Conservation (phyloP, 2,329 filamentous ascomycete genomes). For the Metarhizium humberi region DNA sequence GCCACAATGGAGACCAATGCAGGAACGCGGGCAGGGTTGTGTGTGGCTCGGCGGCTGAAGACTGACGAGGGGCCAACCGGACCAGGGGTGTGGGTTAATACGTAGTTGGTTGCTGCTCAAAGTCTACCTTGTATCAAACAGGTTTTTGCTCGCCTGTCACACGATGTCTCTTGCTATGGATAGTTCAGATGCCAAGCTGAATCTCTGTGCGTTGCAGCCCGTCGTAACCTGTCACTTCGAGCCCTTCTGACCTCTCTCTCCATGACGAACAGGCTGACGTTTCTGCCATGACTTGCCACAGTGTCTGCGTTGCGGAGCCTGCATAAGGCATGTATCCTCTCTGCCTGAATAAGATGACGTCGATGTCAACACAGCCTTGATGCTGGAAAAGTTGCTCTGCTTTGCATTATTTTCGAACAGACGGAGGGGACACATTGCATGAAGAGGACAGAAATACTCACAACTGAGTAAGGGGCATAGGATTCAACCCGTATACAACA, state of each 20-base stretch:
- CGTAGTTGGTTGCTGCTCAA: not conserved
- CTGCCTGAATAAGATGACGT: not conserved
- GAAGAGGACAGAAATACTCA: too few relatives aligned
- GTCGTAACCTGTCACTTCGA: not conserved
- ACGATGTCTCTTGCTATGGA: not conserved
- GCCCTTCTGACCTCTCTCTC: not conserved
- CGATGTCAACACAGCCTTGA: not conserved
- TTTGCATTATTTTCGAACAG: not conserved
- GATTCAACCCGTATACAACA: too few relatives aligned
- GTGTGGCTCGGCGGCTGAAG: not conserved
- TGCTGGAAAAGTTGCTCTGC: not conserved
- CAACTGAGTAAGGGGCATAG: too few relatives aligned
- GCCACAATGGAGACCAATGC: not conserved
- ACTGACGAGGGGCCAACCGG: not conserved
- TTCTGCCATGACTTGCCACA: not conserved
- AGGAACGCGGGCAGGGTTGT: not conserved
- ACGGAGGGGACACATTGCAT: not conserved
- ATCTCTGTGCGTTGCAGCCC: not conserved
- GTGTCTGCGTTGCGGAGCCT: too few relatives aligned
- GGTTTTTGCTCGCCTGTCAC: not conserved
- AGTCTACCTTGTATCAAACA: too few relatives aligned
- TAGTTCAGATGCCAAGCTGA: slow-evolving; percentile 1
- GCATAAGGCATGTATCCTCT: too few relatives aligned
- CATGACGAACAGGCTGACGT: not conserved
- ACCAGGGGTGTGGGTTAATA: not conserved